These are phyloP conservation scores for Aciculosporium take DNA, from an alignment of 2,329 filamentous ascomycete species.

Conservation along the genomic window DNA sequence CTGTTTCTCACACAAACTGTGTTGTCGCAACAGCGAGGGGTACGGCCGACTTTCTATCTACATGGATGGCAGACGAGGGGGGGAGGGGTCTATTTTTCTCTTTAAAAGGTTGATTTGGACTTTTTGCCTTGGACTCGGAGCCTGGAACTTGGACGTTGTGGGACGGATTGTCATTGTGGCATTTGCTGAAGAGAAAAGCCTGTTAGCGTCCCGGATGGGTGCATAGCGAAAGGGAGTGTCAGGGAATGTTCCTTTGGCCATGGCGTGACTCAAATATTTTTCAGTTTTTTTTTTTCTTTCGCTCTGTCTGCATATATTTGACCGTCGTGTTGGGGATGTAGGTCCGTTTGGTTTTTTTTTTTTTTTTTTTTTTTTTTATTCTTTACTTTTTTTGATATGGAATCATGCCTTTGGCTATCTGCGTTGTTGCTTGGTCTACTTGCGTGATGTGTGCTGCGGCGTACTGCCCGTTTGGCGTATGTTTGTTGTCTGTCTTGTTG, in stretches of 20 bases:
- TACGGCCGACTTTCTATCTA: constrained; percentile 1
- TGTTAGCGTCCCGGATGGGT: constrained; percentile 24
- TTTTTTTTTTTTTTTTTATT: not conserved
- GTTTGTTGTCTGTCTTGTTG: too few relatives aligned
- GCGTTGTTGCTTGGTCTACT: not conserved
- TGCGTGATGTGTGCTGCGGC: not conserved
- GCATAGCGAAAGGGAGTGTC: constrained; percentile 31
- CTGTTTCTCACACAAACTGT: too few relatives aligned
- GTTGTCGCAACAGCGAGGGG: constrained; percentile 20
- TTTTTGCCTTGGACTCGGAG: too few relatives aligned
- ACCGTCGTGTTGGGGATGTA: not conserved
- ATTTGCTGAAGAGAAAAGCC: constrained; percentile 30
- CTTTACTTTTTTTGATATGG: not conserved
- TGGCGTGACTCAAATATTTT: constrained; percentile 20
- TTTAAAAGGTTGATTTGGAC: constrained; percentile 6
- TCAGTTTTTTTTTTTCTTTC: constrained; percentile 15
- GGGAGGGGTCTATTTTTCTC: not conserved
- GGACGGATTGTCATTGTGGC: constrained; percentile 13
- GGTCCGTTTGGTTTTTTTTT: not conserved
- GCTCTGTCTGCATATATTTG: constrained; percentile 11
- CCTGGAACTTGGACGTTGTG: constrained; percentile 9
- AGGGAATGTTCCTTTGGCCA: constrained; percentile 23
- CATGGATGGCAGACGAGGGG: constrained; percentile 2
- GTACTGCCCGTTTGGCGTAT: too few relatives aligned
- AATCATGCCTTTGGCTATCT: not conserved